These are phyloP conservation scores for Hyphopichia fennica DNA, from an alignment of 1,139 yeast genomes.

Conservation along the genomic window DNA sequence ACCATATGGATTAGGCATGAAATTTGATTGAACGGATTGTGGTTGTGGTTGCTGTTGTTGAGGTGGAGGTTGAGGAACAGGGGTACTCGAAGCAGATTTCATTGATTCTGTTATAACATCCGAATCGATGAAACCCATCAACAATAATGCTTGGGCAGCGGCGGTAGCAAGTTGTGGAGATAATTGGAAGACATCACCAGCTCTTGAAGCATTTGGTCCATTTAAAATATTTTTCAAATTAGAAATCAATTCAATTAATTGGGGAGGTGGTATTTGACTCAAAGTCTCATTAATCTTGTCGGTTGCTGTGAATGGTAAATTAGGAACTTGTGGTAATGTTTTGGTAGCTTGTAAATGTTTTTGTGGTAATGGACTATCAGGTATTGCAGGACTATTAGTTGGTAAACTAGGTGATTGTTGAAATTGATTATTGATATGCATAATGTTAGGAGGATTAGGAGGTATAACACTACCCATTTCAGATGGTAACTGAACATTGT, in stretches of 20 bases:
- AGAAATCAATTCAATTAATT: conserved; percentile 64
- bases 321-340: conserved; percentile 48
- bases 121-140: conserved; percentile 73
- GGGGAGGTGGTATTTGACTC: conserved; percentile 66
- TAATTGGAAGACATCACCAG: conserved; percentile 51
- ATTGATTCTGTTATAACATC: conserved; percentile 56
- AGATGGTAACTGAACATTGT: conserved; percentile 54
- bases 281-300: conserved; percentile 58
- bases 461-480: conserved; percentile 25
- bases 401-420: conserved; percentile 3
- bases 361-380: conserved; percentile 33
- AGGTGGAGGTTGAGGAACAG: conserved; percentile 13
- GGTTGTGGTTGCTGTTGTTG: conserved; percentile 10
- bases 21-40: conserved; percentile 6
- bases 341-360: conserved; percentile 50
- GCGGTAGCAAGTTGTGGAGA: conserved; percentile 62
- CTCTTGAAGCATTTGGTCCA: conserved; percentile 52
- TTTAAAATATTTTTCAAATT: conserved; percentile 55
- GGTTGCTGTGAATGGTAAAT: conserved; percentile 40
- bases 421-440: conserved; percentile 11
- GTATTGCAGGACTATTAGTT: conserved; percentile 5
- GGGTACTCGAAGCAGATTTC: conserved; percentile 30
- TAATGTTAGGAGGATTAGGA: conserved; percentile 2
- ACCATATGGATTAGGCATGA: conserved; percentile 4
- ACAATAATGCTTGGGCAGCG: conserved; percentile 69